A percentile compares a stretch with the other conserved stretches of the same genome.
Evolutionary conservation across 2,329 filamentous ascomycete genomes (phyloP).

Genomic region (Colletotrichum higginsianum): DNA sequence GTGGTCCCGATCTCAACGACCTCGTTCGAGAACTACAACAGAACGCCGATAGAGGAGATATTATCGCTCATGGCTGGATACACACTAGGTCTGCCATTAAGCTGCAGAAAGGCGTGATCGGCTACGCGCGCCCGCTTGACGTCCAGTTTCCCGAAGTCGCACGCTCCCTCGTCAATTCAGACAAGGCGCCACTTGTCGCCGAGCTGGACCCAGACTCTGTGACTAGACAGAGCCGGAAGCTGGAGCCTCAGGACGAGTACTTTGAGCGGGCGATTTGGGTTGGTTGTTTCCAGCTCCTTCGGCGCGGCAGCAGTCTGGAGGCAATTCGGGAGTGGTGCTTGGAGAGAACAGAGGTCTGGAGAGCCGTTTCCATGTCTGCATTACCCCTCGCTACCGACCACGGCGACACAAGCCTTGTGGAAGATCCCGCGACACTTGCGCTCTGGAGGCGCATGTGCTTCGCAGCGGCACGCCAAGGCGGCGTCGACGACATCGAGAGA

Average conservation of each 20-base stretch:
- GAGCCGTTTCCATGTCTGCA: conserved; percentile 85
- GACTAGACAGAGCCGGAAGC: conserved; percentile 81
- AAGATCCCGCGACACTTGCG: conserved; percentile 64
- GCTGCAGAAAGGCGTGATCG: conserved; percentile 82
- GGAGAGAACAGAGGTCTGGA: conserved; percentile 90
- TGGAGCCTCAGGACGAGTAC: conserved; percentile 88
- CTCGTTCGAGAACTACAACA: conserved; percentile 83
- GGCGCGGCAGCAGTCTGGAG: conserved; percentile 82
- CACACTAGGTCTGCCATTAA: conserved; percentile 94
- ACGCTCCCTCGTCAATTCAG: conserved; percentile 69
- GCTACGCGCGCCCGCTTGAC: conserved; percentile 61
- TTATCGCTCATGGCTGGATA: conserved; percentile 91
- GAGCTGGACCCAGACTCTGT: conserved; percentile 93
- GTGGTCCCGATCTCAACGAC: conserved; percentile 80
- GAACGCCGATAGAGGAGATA: conserved; percentile 83
- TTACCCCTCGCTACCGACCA: conserved; percentile 70
- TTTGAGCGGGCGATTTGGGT: conserved; percentile 94
- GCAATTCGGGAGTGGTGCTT: conserved; percentile 89
- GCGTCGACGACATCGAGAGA: conserved; percentile 83
- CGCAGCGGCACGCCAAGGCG: conserved; percentile 77
- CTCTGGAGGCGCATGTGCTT: conserved; percentile 87
- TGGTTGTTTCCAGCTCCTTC: conserved; percentile 93
- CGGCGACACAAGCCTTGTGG: conserved; percentile 56
- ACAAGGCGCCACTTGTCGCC: conserved; percentile 80
- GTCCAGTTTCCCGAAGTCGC: conserved; percentile 71